phyloP scores from a whole-genome alignment of 202 grass and related monocot species.

The Panicum virgatum region DNA sequence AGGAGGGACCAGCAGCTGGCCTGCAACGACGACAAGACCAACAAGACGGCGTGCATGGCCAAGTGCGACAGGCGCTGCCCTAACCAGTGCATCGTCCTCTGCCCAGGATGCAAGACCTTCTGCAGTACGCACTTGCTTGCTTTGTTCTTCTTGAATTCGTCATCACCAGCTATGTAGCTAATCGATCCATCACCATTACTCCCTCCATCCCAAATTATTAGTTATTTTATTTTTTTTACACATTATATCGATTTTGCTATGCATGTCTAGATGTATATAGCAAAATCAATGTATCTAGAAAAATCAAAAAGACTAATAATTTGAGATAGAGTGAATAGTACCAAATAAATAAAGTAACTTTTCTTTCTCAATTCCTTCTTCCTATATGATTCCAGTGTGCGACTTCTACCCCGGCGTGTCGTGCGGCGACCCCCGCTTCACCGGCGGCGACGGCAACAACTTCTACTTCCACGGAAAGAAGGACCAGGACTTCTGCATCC shows the following conservation, averaged over 20 bases:
- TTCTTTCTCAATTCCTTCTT: too few species aligned
- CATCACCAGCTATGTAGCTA: too few species aligned
- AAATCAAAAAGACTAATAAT: too few species aligned
- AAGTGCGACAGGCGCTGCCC: constrained; percentile 27
- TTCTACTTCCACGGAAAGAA: constrained; percentile 95
- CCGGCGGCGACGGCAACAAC: constrained; percentile 74
- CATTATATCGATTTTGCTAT: too few species aligned
- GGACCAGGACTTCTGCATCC: constrained; percentile 54
- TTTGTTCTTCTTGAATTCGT: too few species aligned
- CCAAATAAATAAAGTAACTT: too few species aligned
- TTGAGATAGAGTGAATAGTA: too few species aligned
- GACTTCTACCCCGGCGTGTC: constrained; percentile 46
- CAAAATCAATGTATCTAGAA: too few species aligned
- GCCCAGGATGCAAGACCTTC: background rate
- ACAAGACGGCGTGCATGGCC: background rate
- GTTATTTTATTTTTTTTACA: too few species aligned
- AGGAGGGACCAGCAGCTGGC: background rate
- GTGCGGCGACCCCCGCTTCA: constrained; percentile 76
- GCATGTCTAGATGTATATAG: too few species aligned
- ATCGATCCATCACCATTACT: too few species aligned
- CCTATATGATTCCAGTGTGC: constrained; percentile 15
- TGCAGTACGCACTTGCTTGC: background rate
- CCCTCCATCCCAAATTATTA: too few species aligned
- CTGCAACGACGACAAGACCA: background rate
- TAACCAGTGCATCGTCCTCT: background rate